Percentiles rank a stretch among this genome's conserved stretches.
Evolutionary conservation across 23 red algal species (phyloP).

Genomic region (Gracilaria domingensis): DNA sequence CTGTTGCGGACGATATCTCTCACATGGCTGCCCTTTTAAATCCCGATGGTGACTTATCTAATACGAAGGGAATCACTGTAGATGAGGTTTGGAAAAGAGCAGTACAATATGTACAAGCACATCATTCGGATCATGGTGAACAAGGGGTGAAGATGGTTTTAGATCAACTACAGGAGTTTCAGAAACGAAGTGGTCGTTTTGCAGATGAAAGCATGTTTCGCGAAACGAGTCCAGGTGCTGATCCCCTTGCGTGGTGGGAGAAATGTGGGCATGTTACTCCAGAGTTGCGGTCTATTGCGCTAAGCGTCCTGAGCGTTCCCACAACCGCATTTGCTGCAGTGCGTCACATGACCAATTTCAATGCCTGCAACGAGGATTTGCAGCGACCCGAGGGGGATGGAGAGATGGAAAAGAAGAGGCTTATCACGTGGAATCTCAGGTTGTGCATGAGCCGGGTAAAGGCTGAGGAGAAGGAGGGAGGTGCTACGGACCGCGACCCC

Average conservation of each 20-base stretch:
- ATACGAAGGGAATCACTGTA: slow-evolving; percentile 41
- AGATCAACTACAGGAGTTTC: slow-evolving; percentile 50
- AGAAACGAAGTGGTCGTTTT: slow-evolving; percentile 36
- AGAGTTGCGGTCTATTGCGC: slow-evolving; percentile 23
- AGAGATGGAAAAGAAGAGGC: slow-evolving; percentile 44
- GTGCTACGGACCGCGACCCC: neutral
- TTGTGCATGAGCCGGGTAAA: slow-evolving; percentile 2
- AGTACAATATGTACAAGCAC: slow-evolving; percentile 29
- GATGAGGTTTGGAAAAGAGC: slow-evolving; percentile 46
- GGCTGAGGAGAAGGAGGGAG: neutral
- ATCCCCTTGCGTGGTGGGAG: slow-evolving; percentile 51
- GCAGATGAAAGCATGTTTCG: slow-evolving; percentile 18
- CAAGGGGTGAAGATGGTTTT: slow-evolving; percentile 1
- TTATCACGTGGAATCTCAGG: slow-evolving; percentile 50
- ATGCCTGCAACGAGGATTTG: slow-evolving; percentile 36
- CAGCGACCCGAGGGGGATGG: neutral
- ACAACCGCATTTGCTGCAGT: slow-evolving; percentile 49
- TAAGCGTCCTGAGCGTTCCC: slow-evolving; percentile 27
- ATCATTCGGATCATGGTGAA: neutral
- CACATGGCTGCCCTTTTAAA: slow-evolving; percentile 49
- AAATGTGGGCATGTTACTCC: slow-evolving; percentile 41
- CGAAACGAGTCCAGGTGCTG: neutral
- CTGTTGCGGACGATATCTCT: slow-evolving; percentile 35
- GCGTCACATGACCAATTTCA: slow-evolving; percentile 31
- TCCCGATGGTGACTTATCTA: slow-evolving; percentile 30